Conservation (phyloP, 139 green algal species). For the Tetraselmis chui region DNA sequence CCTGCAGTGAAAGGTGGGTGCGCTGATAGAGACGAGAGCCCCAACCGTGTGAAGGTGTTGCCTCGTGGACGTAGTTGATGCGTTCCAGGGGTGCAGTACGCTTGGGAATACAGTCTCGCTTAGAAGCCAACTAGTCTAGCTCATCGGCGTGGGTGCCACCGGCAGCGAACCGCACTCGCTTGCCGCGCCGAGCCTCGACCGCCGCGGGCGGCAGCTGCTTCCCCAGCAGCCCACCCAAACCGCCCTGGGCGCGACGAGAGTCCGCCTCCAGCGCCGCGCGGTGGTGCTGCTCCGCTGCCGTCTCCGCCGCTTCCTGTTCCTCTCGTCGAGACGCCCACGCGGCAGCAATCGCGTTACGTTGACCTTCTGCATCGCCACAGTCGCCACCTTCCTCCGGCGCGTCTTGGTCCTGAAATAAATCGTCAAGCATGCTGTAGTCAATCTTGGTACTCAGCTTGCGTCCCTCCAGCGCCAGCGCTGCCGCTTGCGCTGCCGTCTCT, state of each 20-base stretch:
- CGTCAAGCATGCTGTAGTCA: constrained; percentile 72
- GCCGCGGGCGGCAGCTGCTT: not conserved
- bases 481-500: constrained; percentile 23
- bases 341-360: not conserved
- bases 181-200: not conserved
- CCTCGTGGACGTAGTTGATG: too few species aligned
- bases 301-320: not conserved
- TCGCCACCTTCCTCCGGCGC: not conserved
- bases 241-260: not conserved
- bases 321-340: not conserved
- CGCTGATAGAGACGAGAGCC: too few species aligned
- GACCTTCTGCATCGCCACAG: not conserved
- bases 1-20: too few species aligned
- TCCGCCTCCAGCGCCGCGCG: not conserved
- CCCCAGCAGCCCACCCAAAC: not conserved
- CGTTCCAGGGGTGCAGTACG: too few species aligned
- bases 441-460: constrained; percentile 76
- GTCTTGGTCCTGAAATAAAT: constrained; percentile 47
- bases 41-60: too few species aligned
- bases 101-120: too few species aligned
- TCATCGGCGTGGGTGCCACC: not conserved
- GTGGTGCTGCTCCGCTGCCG: not conserved
- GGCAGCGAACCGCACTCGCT: not conserved
- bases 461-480: constrained; percentile 48
- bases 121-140: too few species aligned